Percentiles rank a stretch among this genome's conserved stretches.
These are phyloP conservation scores for Dimargaris verticillata DNA, from an alignment of 192 early-diverging fungal genomes.

Conservation along the genomic window DNA sequence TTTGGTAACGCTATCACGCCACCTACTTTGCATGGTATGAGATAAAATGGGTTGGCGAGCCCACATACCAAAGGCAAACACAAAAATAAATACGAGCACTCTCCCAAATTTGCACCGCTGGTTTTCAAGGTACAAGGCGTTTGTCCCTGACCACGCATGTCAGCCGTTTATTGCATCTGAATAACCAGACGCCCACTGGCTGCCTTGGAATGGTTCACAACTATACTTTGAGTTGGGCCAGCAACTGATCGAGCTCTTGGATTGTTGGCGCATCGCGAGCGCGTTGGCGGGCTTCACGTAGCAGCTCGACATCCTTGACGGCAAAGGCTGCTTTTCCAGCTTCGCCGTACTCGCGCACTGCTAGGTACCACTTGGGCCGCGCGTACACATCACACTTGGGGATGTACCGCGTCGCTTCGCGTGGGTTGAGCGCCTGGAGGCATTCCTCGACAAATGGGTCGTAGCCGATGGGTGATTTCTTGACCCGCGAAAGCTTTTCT, in stretches of 20 bases:
- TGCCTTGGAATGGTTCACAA: not conserved
- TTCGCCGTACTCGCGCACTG: constrained; percentile 56
- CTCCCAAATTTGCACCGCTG: too few relatives aligned
- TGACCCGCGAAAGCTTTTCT: constrained; percentile 56
- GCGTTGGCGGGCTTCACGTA: constrained; percentile 16
- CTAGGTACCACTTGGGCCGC: constrained; percentile 43
- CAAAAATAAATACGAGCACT: too few relatives aligned
- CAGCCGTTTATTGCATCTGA: too few relatives aligned
- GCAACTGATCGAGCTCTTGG: not conserved
- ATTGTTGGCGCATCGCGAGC: constrained; percentile 4
- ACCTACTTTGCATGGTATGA: too few relatives aligned
- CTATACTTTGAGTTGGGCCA: constrained; percentile 8
- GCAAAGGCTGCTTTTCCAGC: constrained; percentile 49
- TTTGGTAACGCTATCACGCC: too few relatives aligned
- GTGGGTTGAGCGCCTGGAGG: constrained; percentile 51
- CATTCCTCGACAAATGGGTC: constrained; percentile 71
- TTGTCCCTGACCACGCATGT: too few relatives aligned
- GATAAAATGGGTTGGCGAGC: too few relatives aligned
- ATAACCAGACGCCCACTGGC: too few relatives aligned
- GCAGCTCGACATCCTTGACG: constrained; percentile 40
- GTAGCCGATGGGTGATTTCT: constrained; percentile 69
- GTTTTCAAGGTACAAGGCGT: too few relatives aligned
- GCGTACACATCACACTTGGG: constrained; percentile 44
- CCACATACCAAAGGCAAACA: too few relatives aligned
- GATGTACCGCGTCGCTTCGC: constrained; percentile 63